Evolutionary conservation across 2,329 filamentous ascomycete genomes (phyloP).

Genomic region (Colletotrichum australisinense): DNA sequence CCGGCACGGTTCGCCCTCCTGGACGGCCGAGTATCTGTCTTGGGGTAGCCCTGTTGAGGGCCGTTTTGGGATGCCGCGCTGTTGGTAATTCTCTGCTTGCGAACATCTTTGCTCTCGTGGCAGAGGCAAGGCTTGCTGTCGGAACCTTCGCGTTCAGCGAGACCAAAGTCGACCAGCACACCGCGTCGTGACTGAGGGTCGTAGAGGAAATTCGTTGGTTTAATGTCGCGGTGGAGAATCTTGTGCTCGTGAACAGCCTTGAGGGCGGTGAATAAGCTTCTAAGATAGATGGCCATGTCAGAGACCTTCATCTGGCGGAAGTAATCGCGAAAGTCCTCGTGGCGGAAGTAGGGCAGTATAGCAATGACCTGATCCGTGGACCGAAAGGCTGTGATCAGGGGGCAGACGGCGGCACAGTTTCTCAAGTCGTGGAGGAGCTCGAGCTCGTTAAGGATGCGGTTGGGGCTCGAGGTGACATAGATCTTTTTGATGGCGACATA

Average conservation of each 20-base stretch:
- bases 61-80: conserved; percentile 67
- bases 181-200: conserved; percentile 83
- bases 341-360: conserved; percentile 93
- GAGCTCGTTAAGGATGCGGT: conserved; percentile 94
- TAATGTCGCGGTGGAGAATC: conserved; percentile 96
- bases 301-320: conserved; percentile 88
- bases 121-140: conserved; percentile 88
- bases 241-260: conserved; percentile 83
- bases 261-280: conserved; percentile 87
- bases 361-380: conserved; percentile 95
- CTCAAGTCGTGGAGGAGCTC: conserved; percentile 91
- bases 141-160: conserved; percentile 85
- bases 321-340: conserved; percentile 94
- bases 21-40: conserved; percentile 88
- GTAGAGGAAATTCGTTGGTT: conserved; percentile 97
- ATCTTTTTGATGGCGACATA: conserved; percentile 99
- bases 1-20: conserved; percentile 93
- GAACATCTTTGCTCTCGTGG: conserved; percentile 71
- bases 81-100: conserved; percentile 68
- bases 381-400: conserved; percentile 96
- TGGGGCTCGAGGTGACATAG: conserved; percentile 95
- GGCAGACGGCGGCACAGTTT: conserved; percentile 87
- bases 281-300: conserved; percentile 91
- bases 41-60: conserved; percentile 79
- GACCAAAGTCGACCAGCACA: conserved; percentile 98